Evolutionary conservation across 805 yeast genomes (phyloP), one percentile per base, ranked within the genome.

Genomic region (Saturnispora halmiae): DNA sequence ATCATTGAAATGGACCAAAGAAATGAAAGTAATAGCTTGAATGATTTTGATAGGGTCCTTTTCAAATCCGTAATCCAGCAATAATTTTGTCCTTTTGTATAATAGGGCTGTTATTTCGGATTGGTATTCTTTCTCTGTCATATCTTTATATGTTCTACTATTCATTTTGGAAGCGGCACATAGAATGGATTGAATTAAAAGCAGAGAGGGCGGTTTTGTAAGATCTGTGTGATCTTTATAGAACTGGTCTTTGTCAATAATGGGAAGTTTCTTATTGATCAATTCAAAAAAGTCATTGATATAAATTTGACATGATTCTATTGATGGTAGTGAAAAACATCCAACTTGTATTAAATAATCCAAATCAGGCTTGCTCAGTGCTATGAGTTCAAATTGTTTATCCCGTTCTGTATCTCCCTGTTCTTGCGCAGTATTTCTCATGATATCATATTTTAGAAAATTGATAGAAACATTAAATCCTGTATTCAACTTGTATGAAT

Each of bases 41-140:
- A 82, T 66, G 15, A 78, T 58, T 4, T 72, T 60, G 1, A 79
- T 64, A 2, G 82, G 75, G 51, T 81, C 86, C 25, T 69, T 61
- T 59, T 83, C 92, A 49, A 75, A 74, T 46, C 72, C 73, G 2
- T 82, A 72, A 50, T 82, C 90, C 55, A 73, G 80, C 21, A 84
- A 60, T 0, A 86, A 82, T 60, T 79, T 79, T 3, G 87, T 88
- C 14, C 94, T 67, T 48, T 76, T 71, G 59, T 76, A 78, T 44
- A 84, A 73, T 4, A 84, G 74, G 41, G 73, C 60, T 38, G 45
- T 31, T 2, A 49, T 43, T 25, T 37, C 38, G 3, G 38, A 73
- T 61, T 35, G 82, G 65, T 70, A 33, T 64, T 55, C 27, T 16
- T 50, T 52, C 72, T 84, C 40, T 63, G 60, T 31, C 72, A 64